phyloP scores from a whole-genome alignment of 345 rosid species.

The Acer negundo region DNA sequence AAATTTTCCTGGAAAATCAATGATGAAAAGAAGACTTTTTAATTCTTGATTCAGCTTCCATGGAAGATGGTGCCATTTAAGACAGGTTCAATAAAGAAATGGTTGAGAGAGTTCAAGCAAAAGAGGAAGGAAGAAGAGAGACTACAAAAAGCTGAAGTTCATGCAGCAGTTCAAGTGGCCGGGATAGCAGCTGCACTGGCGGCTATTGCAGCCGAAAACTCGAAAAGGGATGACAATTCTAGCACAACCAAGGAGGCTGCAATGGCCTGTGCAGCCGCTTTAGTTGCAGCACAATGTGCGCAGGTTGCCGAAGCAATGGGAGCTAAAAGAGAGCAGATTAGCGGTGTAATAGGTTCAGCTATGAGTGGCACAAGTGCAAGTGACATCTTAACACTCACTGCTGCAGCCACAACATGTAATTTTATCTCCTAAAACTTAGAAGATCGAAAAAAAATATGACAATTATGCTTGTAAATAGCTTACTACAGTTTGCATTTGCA shows the following conservation, averaged over 20 bases:
- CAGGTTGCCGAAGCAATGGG: conserved; percentile 89
- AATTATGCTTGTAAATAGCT: background rate
- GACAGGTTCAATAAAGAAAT: conserved; percentile 65
- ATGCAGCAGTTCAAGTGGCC: conserved; percentile 89
- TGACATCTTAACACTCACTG: conserved; percentile 86
- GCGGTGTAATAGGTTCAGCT: conserved; percentile 67
- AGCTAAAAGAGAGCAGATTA: conserved; percentile 73
- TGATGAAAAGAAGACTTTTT: background rate
- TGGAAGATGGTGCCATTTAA: conserved; percentile 68
- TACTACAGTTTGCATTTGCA: background rate
- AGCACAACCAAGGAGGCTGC: conserved; percentile 56
- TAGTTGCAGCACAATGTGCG: conserved; percentile 86
- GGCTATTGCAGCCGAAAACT: conserved; percentile 71
- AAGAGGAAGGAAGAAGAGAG: conserved; percentile 83
- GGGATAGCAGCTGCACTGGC: conserved; percentile 87
- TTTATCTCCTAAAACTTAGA: no score
- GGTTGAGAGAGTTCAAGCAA: conserved; percentile 75
- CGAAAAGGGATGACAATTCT: conserved; percentile 29
- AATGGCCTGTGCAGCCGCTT: conserved; percentile 84
- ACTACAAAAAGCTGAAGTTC: conserved; percentile 77
- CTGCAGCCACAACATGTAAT: conserved; percentile 77
- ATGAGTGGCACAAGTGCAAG: conserved; percentile 66
- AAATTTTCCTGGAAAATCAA: background rate
- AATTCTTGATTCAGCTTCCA: conserved; percentile 43
- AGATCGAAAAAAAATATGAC: background rate